phyloP scores from a whole-genome alignment of 495 filamentous ascomycete species.

The Penicillium cataractarum region DNA sequence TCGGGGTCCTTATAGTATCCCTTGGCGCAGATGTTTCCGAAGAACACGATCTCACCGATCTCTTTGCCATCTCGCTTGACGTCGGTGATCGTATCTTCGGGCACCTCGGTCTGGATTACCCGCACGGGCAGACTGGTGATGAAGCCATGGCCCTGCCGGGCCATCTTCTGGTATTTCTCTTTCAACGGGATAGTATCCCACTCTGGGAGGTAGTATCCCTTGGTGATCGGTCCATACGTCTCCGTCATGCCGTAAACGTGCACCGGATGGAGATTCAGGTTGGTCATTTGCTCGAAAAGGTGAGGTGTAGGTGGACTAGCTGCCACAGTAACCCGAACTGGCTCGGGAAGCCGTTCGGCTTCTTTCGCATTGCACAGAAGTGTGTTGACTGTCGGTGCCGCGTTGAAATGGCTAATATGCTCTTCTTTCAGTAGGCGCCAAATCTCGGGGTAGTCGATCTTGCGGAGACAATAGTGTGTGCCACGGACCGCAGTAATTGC shows the following conservation, averaged over 20 bases:
- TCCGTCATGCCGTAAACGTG: conserved; percentile 96
- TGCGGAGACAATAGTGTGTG: conserved; percentile 92
- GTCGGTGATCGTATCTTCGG: conserved; percentile 69
- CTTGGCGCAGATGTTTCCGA: conserved; percentile 88
- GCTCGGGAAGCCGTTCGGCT: conserved; percentile 67
- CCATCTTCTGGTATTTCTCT: conserved; percentile 85
- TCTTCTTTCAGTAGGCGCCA: conserved; percentile 86
- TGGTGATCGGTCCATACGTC: conserved; percentile 95
- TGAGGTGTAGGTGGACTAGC: conserved; percentile 86
- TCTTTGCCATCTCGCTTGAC: conserved; percentile 82
- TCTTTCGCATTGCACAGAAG: conserved; percentile 77
- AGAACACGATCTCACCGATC: conserved; percentile 91
- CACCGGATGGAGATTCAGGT: conserved; percentile 84
- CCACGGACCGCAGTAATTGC: conserved; percentile 87
- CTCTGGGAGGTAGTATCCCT: conserved; percentile 80
- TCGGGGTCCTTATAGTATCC: conserved; percentile 90
- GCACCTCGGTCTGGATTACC: conserved; percentile 76
- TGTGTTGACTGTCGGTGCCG: conserved; percentile 95
- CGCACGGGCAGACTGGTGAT: conserved; percentile 79
- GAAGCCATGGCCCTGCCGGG: conserved; percentile 92
- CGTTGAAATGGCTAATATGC: conserved; percentile 90
- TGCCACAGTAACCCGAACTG: conserved; percentile 88
- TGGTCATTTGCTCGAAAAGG: conserved; percentile 90
- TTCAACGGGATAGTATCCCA: conserved; percentile 73
- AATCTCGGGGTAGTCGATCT: conserved; percentile 91